phyloP scores from a whole-genome alignment of 345 rosid genomes.

The Salix suchowensis region DNA sequence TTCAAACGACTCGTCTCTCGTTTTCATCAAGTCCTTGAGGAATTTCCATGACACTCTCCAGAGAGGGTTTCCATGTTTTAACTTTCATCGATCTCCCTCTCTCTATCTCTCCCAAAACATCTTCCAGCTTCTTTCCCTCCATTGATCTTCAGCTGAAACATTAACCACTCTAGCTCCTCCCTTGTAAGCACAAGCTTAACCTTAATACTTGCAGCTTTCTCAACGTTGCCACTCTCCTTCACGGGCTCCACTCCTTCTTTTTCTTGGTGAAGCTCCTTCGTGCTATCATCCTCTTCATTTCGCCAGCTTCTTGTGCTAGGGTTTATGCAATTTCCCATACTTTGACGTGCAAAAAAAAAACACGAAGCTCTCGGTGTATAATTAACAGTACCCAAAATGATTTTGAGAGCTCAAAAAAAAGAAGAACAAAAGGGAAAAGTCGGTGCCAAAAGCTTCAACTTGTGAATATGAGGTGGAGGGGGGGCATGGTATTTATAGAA shows the following conservation, averaged over 20 bases:
- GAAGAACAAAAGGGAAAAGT: no score
- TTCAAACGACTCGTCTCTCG: conserved; percentile 11
- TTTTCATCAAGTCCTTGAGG: conserved; percentile 38
- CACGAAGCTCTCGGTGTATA: neutral
- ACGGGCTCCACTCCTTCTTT: neutral
- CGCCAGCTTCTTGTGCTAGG: neutral
- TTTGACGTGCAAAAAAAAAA: neutral
- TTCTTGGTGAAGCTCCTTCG: neutral
- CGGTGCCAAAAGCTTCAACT: neutral
- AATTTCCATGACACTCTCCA: conserved; percentile 55
- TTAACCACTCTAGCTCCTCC: conserved; percentile 63
- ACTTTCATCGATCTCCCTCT: conserved; percentile 19
- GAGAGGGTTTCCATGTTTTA: conserved; percentile 60
- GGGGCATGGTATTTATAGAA: conserved; percentile 3
- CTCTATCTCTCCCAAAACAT: conserved; percentile 36
- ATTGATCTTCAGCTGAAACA: conserved; percentile 33
- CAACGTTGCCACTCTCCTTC: conserved; percentile 17
- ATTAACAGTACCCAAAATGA: neutral
- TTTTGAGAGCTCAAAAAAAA: neutral
- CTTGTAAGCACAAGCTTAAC: conserved; percentile 72
- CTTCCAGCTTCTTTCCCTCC: conserved; percentile 34
- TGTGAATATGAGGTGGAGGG: conserved; percentile 2
- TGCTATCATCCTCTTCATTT: conserved; percentile 8
- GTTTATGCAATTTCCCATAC: conserved; percentile 50
- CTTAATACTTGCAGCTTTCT: conserved; percentile 38